Evolutionary conservation across 345 rosid species (phyloP).

Genomic region (Litchi chinensis): DNA sequence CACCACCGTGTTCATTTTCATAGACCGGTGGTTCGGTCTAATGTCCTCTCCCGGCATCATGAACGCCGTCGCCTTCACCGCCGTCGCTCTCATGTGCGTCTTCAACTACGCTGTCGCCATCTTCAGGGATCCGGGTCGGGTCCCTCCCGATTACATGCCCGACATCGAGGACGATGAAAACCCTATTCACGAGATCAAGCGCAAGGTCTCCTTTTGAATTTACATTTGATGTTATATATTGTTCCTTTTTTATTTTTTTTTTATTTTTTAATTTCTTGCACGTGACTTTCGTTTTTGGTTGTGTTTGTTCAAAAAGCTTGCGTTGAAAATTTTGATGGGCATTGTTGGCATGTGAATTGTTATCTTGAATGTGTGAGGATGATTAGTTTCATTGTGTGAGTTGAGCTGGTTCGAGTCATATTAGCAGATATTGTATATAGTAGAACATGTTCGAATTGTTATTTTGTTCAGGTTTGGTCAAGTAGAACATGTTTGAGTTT

Average conservation of each 20-base stretch:
- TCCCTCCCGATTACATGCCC: constrained; percentile 68
- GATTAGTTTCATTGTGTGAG: constrained; percentile 9
- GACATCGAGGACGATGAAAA: constrained; percentile 68
- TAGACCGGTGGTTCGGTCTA: constrained; percentile 91
- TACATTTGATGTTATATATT: neutral
- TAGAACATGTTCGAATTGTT: neutral
- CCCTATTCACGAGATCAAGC: constrained; percentile 88
- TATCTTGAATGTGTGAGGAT: neutral
- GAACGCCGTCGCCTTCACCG: constrained; percentile 73
- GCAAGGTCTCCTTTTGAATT: constrained; percentile 53
- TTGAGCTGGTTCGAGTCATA: constrained; percentile 19
- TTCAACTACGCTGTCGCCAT: constrained; percentile 61
- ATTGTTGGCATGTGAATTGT: neutral
- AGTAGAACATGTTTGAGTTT: neutral
- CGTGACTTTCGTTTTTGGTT: neutral
- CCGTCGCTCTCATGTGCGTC: constrained; percentile 62
- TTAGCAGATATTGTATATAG: neutral
- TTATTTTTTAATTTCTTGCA: neutral
- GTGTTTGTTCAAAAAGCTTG: neutral
- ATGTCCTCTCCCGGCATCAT: constrained; percentile 77
- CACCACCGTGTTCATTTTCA: constrained; percentile 72
- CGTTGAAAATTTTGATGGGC: neutral
- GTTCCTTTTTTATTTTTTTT: too few relatives aligned
- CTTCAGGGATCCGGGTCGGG: constrained; percentile 85
- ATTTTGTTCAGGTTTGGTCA: constrained; percentile 2